These are phyloP conservation scores for Ceratobasidium sp. DNA, from an alignment of 1,284 basidiomycete genomes.

Conservation along the genomic window DNA sequence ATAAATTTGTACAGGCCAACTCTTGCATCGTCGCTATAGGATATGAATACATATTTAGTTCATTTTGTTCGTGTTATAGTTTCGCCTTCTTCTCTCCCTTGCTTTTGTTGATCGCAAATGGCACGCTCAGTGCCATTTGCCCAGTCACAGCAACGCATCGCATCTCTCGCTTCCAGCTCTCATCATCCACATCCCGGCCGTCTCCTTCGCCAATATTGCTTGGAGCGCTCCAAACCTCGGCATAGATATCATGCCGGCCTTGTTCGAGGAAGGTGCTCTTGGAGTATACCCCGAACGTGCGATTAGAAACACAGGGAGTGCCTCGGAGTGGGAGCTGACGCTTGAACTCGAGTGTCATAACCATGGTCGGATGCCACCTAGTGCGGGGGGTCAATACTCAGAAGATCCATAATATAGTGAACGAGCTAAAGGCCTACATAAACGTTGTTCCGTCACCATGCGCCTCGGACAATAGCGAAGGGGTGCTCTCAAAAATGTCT, in stretches of 20 bases:
- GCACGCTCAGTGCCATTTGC: slow-evolving; percentile 33
- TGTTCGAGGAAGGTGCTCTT: slow-evolving; percentile 24
- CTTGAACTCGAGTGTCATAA: slow-evolving; percentile 51
- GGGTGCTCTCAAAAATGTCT: slow-evolving; percentile 59
- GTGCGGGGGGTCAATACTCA: no score
- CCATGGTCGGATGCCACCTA: slow-evolving; percentile 70
- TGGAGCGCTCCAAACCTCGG: slow-evolving; percentile 35
- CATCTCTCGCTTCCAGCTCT: slow-evolving; percentile 31
- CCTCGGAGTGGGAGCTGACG: slow-evolving; percentile 17
- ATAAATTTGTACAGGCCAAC: no score
- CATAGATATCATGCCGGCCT: slow-evolving; percentile 23
- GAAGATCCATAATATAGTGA: no score
- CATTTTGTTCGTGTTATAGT: no score
- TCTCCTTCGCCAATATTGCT: slow-evolving; percentile 7
- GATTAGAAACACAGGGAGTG: slow-evolving; percentile 1
- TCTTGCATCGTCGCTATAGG: no score
- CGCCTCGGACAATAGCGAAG: slow-evolving; percentile 54
- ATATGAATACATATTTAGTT: no score
- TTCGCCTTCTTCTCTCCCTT: slow-evolving; percentile 13
- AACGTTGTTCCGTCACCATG: slow-evolving; percentile 26
- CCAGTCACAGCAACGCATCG: slow-evolving; percentile 25
- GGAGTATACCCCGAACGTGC: slow-evolving; percentile 18
- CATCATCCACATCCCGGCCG: not conserved
- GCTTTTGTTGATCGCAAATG: not conserved
- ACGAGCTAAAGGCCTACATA: not conserved